These are phyloP conservation scores for Capsicum rhomboideum DNA, from an alignment of 257 asterid species.

Conservation along the genomic window DNA sequence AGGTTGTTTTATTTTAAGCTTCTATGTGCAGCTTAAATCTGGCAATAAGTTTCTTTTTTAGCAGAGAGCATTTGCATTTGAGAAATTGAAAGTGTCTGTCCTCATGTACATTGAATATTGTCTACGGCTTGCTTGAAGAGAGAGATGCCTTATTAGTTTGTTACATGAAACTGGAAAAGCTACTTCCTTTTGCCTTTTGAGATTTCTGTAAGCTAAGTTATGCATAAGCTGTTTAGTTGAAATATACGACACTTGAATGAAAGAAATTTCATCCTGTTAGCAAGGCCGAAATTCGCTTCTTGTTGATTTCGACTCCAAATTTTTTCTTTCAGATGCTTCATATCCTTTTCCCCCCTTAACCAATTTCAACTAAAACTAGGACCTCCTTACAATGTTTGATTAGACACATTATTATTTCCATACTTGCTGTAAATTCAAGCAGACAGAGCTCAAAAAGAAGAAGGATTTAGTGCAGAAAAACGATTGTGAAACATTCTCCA, in stretches of 20 bases:
- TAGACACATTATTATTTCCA: too few relatives aligned
- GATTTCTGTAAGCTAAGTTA: not conserved
- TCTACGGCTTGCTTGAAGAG: not conserved
- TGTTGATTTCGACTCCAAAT: not conserved
- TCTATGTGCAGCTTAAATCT: not conserved
- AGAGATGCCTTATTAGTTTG: not conserved
- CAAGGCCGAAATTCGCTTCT: not conserved
- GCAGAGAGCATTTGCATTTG: not conserved
- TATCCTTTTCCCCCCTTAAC: too few relatives aligned
- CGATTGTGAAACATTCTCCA: too few relatives aligned
- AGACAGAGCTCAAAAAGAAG: too few relatives aligned
- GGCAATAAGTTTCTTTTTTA: not conserved
- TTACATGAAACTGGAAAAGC: not conserved
- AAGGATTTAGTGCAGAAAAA: too few relatives aligned
- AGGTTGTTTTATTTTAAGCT: not conserved
- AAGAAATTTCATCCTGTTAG: not conserved
- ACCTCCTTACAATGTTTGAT: too few relatives aligned
- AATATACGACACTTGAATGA: not conserved
- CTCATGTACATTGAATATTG: not conserved
- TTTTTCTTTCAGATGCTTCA: constrained; percentile 62
- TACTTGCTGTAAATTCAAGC: too few relatives aligned
- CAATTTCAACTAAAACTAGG: too few relatives aligned
- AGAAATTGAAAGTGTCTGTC: not conserved
- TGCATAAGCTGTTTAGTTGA: not conserved
- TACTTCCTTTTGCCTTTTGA: not conserved